Percentiles rank a stretch among this genome's conserved stretches.
Conservation (phyloP, 1,284 basidiomycete species). For the Binderoboletus segoi region DNA sequence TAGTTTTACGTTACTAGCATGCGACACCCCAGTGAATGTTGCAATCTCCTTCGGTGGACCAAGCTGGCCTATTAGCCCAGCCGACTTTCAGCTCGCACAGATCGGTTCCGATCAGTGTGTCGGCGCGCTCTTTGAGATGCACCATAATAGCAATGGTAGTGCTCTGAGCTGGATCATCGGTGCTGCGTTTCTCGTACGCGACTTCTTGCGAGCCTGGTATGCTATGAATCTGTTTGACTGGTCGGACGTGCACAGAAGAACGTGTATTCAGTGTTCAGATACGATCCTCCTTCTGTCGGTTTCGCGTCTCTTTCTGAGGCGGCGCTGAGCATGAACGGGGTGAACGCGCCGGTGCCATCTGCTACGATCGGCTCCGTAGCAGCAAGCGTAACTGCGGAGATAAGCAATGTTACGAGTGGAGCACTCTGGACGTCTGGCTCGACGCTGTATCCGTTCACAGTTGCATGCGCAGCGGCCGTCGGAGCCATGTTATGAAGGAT, state of each 20-base stretch:
- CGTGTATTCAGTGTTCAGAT: constrained; percentile 86
- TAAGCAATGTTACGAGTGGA: background rate
- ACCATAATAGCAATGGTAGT: constrained; percentile 44
- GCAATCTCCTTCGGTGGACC: constrained; percentile 75
- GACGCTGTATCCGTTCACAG: background rate
- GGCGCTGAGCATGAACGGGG: constrained; percentile 49
- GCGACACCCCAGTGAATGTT: constrained; percentile 67
- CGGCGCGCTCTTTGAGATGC: constrained; percentile 81
- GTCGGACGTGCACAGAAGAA: constrained; percentile 63
- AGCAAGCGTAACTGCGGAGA: constrained; percentile 46
- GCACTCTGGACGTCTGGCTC: background rate
- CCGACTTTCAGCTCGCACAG: constrained; percentile 74
- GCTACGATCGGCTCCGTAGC: constrained; percentile 56
- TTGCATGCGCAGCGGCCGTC: constrained; percentile 2
- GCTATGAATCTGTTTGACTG: background rate
- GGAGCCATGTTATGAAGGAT: constrained; percentile 19
- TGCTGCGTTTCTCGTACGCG: constrained; percentile 85
- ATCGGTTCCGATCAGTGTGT: constrained; percentile 62
- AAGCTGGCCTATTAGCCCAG: constrained; percentile 70
- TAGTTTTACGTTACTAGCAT: constrained; percentile 51
- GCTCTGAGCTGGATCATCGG: constrained; percentile 90
- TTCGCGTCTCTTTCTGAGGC: constrained; percentile 69
- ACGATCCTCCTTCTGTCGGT: constrained; percentile 75
- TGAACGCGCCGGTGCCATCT: constrained; percentile 43
- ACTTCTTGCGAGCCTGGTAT: background rate